Evolutionary conservation across 352 stramenopile species (phyloP), one percentile per base, ranked within the genome.

Genomic region (Phytopythium chamaehyphon): DNA sequence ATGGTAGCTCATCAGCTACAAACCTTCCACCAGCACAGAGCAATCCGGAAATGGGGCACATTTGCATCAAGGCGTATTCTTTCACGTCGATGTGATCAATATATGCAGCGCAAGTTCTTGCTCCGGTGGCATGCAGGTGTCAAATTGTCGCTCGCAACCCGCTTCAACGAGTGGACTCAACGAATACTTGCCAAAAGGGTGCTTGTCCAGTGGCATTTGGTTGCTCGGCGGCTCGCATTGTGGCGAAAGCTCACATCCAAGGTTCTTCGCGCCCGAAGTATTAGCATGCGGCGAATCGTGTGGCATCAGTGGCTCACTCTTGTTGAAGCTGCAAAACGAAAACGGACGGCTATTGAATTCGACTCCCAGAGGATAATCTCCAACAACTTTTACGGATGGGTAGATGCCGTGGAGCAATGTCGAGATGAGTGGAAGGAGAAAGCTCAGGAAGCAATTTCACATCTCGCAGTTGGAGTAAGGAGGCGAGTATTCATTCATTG

Each of bases 21-120:
- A 28, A 37, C 9, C n/a, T 54, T 51, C 15, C 51, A 51, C 23
- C 40, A 64, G 21, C 54, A 35, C 6, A 57, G 48, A 22, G 38
- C 33, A 0, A 28, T 77, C 1, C 31, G 2, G 11, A 51, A 19
- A 33, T 86, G 77, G 77, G 46, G 37, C n/a, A 23, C 46, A 1
- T 51, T 44, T 21, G 66, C 54, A 45, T 24, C 11, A 6, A 14
- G 31, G 5, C 24, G 37, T 15, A 46, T 22, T 1, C 37, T 75
- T 0, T 48, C 39, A 21, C 47, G 60, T 12, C 53, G 61, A 1
- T 66, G 62, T 37, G 37, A 40, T 5, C 40, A 28, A 1, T 85
- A 85, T 45, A 62, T 76, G 1, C 37, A 72, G 23, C 54, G 42
- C 8, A 83, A 82, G 28, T 59, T 76, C 43, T 21, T 86, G 19